These are phyloP conservation scores for Didymella glomerata DNA, from an alignment of 2,329 filamentous ascomycete species.

Conservation along the genomic window DNA sequence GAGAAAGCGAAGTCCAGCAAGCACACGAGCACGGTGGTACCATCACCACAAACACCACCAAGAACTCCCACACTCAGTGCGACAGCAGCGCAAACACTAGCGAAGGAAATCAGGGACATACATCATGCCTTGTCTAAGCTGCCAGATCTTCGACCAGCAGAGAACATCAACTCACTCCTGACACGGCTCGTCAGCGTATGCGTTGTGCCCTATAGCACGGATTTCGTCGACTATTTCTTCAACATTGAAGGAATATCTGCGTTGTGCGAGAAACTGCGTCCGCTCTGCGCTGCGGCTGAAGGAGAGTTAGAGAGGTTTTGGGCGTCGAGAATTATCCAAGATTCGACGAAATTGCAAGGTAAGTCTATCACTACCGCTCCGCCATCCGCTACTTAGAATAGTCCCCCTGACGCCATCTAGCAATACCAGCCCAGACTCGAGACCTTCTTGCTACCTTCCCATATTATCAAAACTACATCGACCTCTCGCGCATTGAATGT, in stretches of 20 bases:
- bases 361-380: neutral
- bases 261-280: conserved; percentile 52
- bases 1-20: neutral
- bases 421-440: neutral
- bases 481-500: conserved; percentile 59
- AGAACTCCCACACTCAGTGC: conserved; percentile 33
- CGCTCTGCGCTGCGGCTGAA: conserved; percentile 57
- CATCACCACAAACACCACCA: conserved; percentile 28
- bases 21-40: conserved; percentile 8
- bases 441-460: conserved; percentile 54
- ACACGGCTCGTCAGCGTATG: conserved; percentile 51
- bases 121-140: conserved; percentile 26
- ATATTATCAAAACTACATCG: conserved; percentile 61
- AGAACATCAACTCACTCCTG: conserved; percentile 48
- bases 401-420: neutral
- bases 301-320: conserved; percentile 57
- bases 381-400: neutral
- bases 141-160: conserved; percentile 42
- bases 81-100: conserved; percentile 30
- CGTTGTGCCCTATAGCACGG: conserved; percentile 35
- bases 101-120: conserved; percentile 35
- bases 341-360: conserved; percentile 10
- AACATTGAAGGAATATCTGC: conserved; percentile 39
- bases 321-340: conserved; percentile 49
- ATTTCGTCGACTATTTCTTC: conserved; percentile 40